Base-by-base conservation (phyloP, 768 basidiomycete species). In the Boletus reticulatus region DNA sequence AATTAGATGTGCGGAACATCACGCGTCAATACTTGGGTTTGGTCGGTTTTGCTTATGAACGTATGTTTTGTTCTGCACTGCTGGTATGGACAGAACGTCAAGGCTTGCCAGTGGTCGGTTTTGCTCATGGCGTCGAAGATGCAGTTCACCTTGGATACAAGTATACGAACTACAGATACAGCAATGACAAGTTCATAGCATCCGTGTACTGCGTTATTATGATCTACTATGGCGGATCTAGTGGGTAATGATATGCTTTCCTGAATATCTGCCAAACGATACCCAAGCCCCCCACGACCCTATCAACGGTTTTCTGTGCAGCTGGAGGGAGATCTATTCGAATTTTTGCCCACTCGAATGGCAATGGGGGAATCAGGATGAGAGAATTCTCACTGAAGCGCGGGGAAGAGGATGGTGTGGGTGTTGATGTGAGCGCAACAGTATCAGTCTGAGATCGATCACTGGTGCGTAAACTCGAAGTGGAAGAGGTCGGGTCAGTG, bases 241-340 rank as follows among this genome's bases (percentile, higher is more conserved):
- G 62, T 36, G 71, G 71, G 53, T 72, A 72, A 57, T 72, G 71
- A 37, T 72, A 72, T 31, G 45, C 67, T 58, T 60, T 72, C 55
- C 69, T 63, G 32, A 67, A 61, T 34, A 66, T 48, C 43, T 72
- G 56, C 71, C 71, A 72, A 43, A 74, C 64, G 4, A 62, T 16
- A 41, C 58, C 60, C 48, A 72, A 42, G 20, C 71, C 64, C 27
- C 37, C 64, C 9, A 74, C 22, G 43, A 73, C 59, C 27, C 4
- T 62, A n/a, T 74, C 66, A 29, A 61, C 60, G 7, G 61, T 56
- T 47, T 55, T 24, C 38, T 52, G 60, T 42, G 66, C 71, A 20
- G 53, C 48, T 2, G 69, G 69, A 6, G 64, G 52, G 27, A 74
- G 17, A 31, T 72, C 62, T 20, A 63, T 44, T 56, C 47, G 63